Percentiles rank a stretch among this genome's conserved stretches.
phyloP scores from a whole-genome alignment of 2,329 filamentous ascomycete genomes.

The Nigrospora osmanthi region DNA sequence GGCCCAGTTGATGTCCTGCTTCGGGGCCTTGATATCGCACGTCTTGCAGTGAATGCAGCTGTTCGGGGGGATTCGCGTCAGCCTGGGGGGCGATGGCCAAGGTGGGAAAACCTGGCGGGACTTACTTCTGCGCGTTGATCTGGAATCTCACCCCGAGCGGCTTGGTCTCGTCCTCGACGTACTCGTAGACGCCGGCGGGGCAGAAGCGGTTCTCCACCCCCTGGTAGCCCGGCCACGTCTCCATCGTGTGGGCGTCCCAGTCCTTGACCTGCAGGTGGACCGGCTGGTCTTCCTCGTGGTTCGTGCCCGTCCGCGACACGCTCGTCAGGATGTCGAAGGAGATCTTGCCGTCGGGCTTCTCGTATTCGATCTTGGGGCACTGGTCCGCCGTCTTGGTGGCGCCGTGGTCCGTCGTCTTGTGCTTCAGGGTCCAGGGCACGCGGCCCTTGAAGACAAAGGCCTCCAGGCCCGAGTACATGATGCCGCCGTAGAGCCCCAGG shows the following conservation, averaged over 20 bases:
- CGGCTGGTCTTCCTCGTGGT: slow-evolving; percentile 97
- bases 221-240: slow-evolving; percentile 80
- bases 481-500: slow-evolving; percentile 80
- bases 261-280: slow-evolving; percentile 92
- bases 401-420: slow-evolving; percentile 69
- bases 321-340: slow-evolving; percentile 94
- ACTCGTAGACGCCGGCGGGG: slow-evolving; percentile 95
- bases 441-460: slow-evolving; percentile 80
- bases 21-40: slow-evolving; percentile 95
- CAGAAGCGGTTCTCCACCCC: slow-evolving; percentile 96
- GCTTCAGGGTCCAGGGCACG: slow-evolving; percentile 86
- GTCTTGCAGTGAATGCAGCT: slow-evolving; percentile 99
- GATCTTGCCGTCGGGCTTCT: slow-evolving; percentile 91
- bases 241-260: slow-evolving; percentile 82
- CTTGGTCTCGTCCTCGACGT: slow-evolving; percentile 86
- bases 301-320: slow-evolving; percentile 90
- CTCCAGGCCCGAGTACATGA: slow-evolving; percentile 89
- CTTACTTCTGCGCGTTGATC: slow-evolving; percentile 96
- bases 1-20: slow-evolving; percentile 96
- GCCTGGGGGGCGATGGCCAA: slow-evolving; percentile 9
- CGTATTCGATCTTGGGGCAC: slow-evolving; percentile 87
- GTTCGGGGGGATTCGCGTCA: slow-evolving; percentile 11
- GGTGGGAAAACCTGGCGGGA: slow-evolving; percentile 17
- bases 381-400: slow-evolving; percentile 74
- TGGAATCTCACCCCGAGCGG: slow-evolving; percentile 88